Base-by-base conservation (phyloP, 1,139 yeast species). In the Spencermartinsiella ligniputridi region DNA sequence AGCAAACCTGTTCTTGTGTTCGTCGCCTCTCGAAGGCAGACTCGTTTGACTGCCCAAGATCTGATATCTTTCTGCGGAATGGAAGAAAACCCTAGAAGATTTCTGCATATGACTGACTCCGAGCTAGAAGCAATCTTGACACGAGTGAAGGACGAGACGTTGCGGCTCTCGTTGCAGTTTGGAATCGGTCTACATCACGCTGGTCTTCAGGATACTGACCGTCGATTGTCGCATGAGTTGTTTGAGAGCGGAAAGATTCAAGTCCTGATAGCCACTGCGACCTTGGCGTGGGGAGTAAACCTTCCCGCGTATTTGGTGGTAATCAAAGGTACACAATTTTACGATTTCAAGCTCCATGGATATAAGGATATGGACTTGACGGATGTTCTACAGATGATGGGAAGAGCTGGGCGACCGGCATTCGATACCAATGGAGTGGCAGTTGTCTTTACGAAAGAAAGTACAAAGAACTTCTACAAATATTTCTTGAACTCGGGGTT, bases 121-220 rank as follows among this genome's bases (percentile, higher is more conserved):
- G 97, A 92, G 60, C 68, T 92, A 37, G 80, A 76, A 48, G 72
- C 69, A n/a, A 72, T 81, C 25, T 62, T 88, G 40, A 68, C 72
- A 0, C 72, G 74, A 45, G 96, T 92, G 6, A 83, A 87, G 50
- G 98, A 94, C 65, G 97, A 92, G 32, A 89, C 97, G 1, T 72
- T 94, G 46, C 78, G 78, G 54, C 67, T 92, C 39, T 77, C 97
- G 0, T 68, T 94, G 49, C 97, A 90, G 59, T 94, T 90, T 65
- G 98, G 98, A 49, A 90, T 94, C 66, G 99, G 96, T 0, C 72
- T 92, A 42, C 98, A 92, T 70, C 99, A 92, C 72, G 98, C 99
- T 35, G 98, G 99, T 64, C 72, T 92, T 45, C 95, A 88, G 16
- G 96, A 89, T 54, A 76, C 83, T 35, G 99, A 92, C 62, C 79